These are phyloP conservation scores for Blastobotrys arbuscula DNA, from an alignment of 1,139 yeast genomes.

Conservation along the genomic window DNA sequence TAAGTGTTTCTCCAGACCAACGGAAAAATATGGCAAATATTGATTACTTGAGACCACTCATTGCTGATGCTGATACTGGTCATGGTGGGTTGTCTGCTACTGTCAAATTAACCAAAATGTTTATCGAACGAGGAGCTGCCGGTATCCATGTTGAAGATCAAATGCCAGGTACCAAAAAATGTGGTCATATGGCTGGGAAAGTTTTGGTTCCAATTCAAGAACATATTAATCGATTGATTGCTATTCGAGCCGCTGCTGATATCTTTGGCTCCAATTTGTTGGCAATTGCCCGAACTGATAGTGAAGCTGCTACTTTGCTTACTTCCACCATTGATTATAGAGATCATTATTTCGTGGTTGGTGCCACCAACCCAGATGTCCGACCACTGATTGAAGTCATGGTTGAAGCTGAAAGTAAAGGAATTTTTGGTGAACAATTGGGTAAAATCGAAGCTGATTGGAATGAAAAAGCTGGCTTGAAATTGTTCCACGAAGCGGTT, in stretches of 20 bases:
- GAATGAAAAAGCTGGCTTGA: constrained; percentile 77
- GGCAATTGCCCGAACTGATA: constrained; percentile 91
- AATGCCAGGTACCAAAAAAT: constrained; percentile 97
- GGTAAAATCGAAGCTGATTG: constrained; percentile 76
- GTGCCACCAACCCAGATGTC: constrained; percentile 80
- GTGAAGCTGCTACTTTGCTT: constrained; percentile 93
- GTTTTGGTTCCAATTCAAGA: constrained; percentile 97
- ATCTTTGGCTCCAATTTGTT: constrained; percentile 81
- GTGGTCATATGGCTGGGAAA: constrained; percentile 99
- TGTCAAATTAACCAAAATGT: constrained; percentile 90
- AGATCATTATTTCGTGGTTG: constrained; percentile 89
- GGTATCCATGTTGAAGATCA: constrained; percentile 98
- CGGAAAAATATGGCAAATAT: constrained; percentile 54
- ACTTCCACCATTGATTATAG: constrained; percentile 92
- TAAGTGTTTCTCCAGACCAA: constrained; percentile 51
- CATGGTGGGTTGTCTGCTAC: constrained; percentile 98
- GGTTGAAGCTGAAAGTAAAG: constrained; percentile 74
- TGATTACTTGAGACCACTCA: constrained; percentile 88
- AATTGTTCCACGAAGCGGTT: constrained; percentile 88
- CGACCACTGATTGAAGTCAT: constrained; percentile 71
- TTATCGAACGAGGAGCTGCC: constrained; percentile 97
- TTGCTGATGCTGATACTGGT: constrained; percentile 98
- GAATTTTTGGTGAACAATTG: constrained; percentile 66
- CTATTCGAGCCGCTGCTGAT: constrained; percentile 94
- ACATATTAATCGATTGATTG: constrained; percentile 88